These are phyloP conservation scores for Metschnikowia similis DNA, from an alignment of 805 yeast species.

Conservation along the genomic window DNA sequence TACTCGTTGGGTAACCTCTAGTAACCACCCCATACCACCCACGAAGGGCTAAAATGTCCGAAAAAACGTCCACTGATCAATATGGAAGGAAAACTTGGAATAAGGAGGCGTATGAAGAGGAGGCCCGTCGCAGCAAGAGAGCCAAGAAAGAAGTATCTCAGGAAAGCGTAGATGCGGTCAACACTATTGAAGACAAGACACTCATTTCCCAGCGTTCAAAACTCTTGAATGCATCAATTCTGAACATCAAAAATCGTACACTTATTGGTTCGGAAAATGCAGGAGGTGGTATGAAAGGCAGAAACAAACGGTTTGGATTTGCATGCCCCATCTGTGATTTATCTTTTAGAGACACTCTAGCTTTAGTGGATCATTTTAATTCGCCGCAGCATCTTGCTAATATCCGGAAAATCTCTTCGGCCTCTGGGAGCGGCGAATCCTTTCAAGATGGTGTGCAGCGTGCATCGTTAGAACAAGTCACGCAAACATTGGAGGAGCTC, in stretches of 20 bases:
- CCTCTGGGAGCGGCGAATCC: constrained; percentile 15
- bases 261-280: constrained; percentile 23
- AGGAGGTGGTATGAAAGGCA: constrained; percentile 14
- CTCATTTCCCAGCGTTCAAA: constrained; percentile 28
- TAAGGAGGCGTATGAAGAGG: constrained; percentile 54
- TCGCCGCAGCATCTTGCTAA: constrained; percentile 54
- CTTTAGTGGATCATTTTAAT: constrained; percentile 79
- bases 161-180: constrained; percentile 4
- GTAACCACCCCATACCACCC: neutral
- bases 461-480: constrained; percentile 34
- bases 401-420: constrained; percentile 21
- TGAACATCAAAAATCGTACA: constrained; percentile 33
- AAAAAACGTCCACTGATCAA: constrained; percentile 33
- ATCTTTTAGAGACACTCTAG: constrained; percentile 77
- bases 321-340: constrained; percentile 76
- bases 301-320: constrained; percentile 73
- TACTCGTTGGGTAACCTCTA: no score
- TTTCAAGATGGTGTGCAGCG: constrained; percentile 34
- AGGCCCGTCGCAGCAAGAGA: constrained; percentile 33
- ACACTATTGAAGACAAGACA: constrained; percentile 4
- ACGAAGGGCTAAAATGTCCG: constrained; percentile 11
- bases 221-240: constrained; percentile 28
- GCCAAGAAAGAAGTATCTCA: neutral
- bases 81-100: constrained; percentile 75
- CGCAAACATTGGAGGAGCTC: constrained; percentile 25